Conservation (phyloP, 2,329 filamentous ascomycete species). For the Aspergillus sojae region DNA sequence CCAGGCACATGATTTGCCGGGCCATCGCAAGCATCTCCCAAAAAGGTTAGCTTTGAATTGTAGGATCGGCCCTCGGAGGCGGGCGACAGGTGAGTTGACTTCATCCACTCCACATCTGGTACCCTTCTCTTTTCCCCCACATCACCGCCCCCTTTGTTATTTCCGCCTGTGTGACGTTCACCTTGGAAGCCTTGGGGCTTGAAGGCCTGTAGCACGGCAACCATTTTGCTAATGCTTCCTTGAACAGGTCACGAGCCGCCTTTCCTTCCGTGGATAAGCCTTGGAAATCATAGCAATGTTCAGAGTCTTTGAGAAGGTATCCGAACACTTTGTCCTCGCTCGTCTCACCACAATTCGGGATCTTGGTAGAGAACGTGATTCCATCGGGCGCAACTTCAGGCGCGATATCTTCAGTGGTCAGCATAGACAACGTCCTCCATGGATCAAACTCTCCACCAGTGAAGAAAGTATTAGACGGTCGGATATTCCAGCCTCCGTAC, state of each 20-base stretch:
- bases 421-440: slow-evolving; percentile 52
- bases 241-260: slow-evolving; percentile 42
- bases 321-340: slow-evolving; percentile 49
- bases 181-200: not conserved
- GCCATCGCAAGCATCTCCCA: slow-evolving; percentile 21
- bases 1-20: not conserved
- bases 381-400: slow-evolving; percentile 31
- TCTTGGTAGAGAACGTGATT: slow-evolving; percentile 40
- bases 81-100: not conserved
- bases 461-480: slow-evolving; percentile 56
- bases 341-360: slow-evolving; percentile 49
- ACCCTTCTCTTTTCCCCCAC: not conserved
- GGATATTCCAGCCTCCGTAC: slow-evolving; percentile 55
- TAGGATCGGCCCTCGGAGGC: not conserved
- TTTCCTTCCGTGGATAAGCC: slow-evolving; percentile 34
- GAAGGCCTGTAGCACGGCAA: slow-evolving; percentile 47
- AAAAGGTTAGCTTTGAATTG: slow-evolving; percentile 6
- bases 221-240: slow-evolving; percentile 49
- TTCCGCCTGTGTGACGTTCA: not conserved
- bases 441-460: slow-evolving; percentile 55
- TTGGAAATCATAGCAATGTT: slow-evolving; percentile 55
- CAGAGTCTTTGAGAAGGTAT: slow-evolving; percentile 47
- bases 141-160: not conserved
- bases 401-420: slow-evolving; percentile 45
- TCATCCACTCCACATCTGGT: not conserved